These are phyloP conservation scores for Talaromyces nanjingensis DNA, from an alignment of 495 filamentous ascomycete species.

Conservation along the genomic window DNA sequence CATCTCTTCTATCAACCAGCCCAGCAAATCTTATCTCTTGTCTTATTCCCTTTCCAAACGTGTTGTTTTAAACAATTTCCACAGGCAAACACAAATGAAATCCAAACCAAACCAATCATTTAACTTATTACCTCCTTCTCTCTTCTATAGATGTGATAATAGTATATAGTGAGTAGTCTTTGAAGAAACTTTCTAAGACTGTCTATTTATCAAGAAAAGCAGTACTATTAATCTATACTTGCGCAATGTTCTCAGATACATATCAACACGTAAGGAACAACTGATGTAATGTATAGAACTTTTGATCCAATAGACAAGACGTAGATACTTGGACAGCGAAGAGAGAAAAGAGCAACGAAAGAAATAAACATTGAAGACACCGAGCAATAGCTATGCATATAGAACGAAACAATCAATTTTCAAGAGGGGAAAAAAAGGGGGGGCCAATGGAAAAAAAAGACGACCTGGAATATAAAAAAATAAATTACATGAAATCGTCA, in stretches of 20 bases:
- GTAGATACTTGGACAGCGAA: not conserved
- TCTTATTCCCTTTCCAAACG: not conserved
- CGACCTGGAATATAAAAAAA: conserved; percentile 4
- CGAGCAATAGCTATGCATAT: conserved; percentile 7
- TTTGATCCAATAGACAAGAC: not conserved
- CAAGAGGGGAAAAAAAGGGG: not conserved
- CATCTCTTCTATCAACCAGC: not conserved
- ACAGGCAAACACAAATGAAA: conserved; percentile 3
- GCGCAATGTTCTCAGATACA: not conserved
- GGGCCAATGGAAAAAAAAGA: not conserved
- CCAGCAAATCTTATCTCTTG: conserved; percentile 1
- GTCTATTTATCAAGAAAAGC: not conserved
- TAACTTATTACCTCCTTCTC: not conserved
- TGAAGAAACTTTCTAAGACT: no score
- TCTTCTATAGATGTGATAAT: not conserved
- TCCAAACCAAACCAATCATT: conserved; percentile 5
- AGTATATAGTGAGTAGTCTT: no score
- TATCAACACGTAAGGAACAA: not conserved
- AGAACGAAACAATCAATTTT: conserved; percentile 1
- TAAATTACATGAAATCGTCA: conserved; percentile 62
- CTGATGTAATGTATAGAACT: not conserved
- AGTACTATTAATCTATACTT: not conserved
- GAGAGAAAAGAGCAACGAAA: not conserved
- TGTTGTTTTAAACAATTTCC: not conserved
- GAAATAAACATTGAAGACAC: conserved; percentile 3